Evolutionary conservation across 2,329 filamentous ascomycete genomes (phyloP), one percentile per base, ranked within the genome.

Genomic region (Colletotrichum magnum): DNA sequence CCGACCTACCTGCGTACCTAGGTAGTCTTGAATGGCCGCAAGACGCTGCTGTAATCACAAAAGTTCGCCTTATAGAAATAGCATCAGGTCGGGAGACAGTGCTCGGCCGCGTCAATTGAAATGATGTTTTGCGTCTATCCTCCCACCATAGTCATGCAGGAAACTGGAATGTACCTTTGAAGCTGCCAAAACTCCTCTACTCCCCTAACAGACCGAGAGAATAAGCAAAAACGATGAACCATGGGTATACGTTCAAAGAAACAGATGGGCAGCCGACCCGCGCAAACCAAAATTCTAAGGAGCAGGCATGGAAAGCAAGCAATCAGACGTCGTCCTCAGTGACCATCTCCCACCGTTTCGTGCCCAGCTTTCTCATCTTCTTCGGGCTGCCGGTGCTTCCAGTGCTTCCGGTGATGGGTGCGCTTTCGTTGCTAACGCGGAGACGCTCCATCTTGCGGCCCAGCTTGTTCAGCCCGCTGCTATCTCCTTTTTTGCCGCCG

Each of bases 381-480:
- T 87, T 88, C 15, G 86, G 86, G 66, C 85, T 88, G 0, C 81
- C 82, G 7, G 71, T 78, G 50, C 75, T 78, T 48, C 72, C 74
- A 60, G 65, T 72, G 70, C 75, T 78, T 48, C 72, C 74, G 61
- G 65, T 72, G 70, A 76, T 75, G 12, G 74, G 58, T 28, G 73
- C 65, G 41, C 75, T 77, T 16, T 81, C 80, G 50, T 77, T 79
- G 60, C 81, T 84, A 41, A 89, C 79, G 4, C 83, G 82, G 75
- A 89, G 79, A 69, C 80, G 79, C 77, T 89, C 86, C 76, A 89
- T 77, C 75, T 81, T 84, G 28, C 79, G 81, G 3, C 85, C 81
- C 5, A 88, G 74, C 10, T 68, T 68, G 54, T 81, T 81, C 6
- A 75, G 63, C 58, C 84, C 74, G 32, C 78, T 76, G 12, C 66